phyloP scores from a whole-genome alignment of 768 basidiomycete genomes.

The Collybia mongolica region DNA sequence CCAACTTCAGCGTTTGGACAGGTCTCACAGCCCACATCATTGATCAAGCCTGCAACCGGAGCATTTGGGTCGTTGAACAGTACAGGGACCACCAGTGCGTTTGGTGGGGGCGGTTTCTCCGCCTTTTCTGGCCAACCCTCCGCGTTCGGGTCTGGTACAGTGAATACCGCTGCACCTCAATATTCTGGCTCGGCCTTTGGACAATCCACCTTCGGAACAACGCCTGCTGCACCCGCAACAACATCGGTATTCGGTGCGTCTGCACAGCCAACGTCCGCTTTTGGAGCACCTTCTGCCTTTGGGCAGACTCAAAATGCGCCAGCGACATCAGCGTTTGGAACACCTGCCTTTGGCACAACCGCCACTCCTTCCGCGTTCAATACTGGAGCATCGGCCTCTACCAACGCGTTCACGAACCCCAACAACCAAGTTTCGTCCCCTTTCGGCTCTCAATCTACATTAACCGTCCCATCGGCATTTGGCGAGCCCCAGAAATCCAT shows the following conservation, averaged over 20 bases:
- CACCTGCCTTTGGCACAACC: conserved; percentile 20
- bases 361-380: conserved; percentile 15
- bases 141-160: conserved; percentile 34
- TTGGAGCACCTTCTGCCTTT: conserved; percentile 16
- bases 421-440: conserved; percentile 4
- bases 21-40: conserved; percentile 19
- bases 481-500: conserved; percentile 6
- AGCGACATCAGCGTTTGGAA: conserved; percentile 16
- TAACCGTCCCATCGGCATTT: conserved; percentile 4
- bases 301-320: conserved; percentile 8
- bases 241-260: conserved; percentile 23
- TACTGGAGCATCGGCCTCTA: not conserved
- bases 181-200: conserved; percentile 31
- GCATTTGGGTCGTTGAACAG: conserved; percentile 43
- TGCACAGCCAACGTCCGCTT: conserved; percentile 4
- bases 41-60: conserved; percentile 51
- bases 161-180: conserved; percentile 24
- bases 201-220: conserved; percentile 24
- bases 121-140: conserved; percentile 50
- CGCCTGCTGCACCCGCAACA: conserved; percentile 14
- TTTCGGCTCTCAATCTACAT: conserved; percentile 7
- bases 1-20: conserved; percentile 32
- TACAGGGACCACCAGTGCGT: conserved; percentile 27
- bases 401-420: conserved; percentile 8
- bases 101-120: conserved; percentile 44